phyloP scores from a whole-genome alignment of 441 rosid species.

The Gossypium schwendimanii region DNA sequence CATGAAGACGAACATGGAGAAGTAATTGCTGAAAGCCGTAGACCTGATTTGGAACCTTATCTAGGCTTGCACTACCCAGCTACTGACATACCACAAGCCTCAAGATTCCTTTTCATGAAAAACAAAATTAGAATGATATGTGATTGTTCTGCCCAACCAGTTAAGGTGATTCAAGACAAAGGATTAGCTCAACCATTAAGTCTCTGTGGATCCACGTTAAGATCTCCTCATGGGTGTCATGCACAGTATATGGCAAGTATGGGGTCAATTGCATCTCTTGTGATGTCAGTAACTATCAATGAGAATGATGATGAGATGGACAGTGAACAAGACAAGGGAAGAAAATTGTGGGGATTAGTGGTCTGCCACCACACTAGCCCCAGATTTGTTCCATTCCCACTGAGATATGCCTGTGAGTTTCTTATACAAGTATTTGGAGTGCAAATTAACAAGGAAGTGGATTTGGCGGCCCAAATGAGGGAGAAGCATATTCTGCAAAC shows the following conservation, averaged over 20 bases:
- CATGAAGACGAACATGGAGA: constrained; percentile 93
- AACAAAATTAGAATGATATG: constrained; percentile 86
- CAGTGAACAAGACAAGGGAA: constrained; percentile 38
- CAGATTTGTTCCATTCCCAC: constrained; percentile 67
- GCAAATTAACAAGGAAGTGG: constrained; percentile 72
- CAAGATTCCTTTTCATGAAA: constrained; percentile 72
- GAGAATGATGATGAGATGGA: constrained; percentile 45
- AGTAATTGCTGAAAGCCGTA: constrained; percentile 56
- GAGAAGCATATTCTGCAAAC: constrained; percentile 68
- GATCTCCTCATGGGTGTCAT: constrained; percentile 86
- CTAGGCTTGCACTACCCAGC: constrained; percentile 85
- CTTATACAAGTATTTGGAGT: constrained; percentile 67
- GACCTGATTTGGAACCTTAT: constrained; percentile 56
- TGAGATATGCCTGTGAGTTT: constrained; percentile 82
- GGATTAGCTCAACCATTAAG: constrained; percentile 58
- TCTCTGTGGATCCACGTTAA: constrained; percentile 66
- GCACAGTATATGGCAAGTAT: constrained; percentile 76
- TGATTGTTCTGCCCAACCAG: constrained; percentile 55
- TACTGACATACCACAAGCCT: constrained; percentile 86
- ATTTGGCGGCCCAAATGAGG: constrained; percentile 47
- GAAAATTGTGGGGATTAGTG: constrained; percentile 74
- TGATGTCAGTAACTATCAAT: constrained; percentile 70
- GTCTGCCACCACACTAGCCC: constrained; percentile 83
- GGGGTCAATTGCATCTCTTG: constrained; percentile 82
- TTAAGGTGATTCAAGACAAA: constrained; percentile 65